Evolutionary conservation across 2,329 filamentous ascomycete species (phyloP).

Genomic region (Alternaria triticina): DNA sequence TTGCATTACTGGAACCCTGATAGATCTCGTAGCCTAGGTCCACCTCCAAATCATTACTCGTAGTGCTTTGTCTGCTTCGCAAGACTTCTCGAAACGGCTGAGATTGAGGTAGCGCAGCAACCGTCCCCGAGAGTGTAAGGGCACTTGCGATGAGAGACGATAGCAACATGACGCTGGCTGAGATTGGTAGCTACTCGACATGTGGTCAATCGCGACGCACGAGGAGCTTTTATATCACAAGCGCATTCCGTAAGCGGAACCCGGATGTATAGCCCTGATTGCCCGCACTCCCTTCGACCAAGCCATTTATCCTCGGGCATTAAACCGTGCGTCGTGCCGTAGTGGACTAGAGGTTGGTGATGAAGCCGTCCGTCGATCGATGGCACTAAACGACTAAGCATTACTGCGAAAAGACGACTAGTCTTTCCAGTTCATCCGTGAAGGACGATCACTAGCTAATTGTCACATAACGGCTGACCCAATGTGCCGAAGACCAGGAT

Average conservation of each 20-base stretch:
- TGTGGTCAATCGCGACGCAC: neutral
- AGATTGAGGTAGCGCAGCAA: neutral
- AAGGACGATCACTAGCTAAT: neutral
- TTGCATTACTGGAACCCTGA: slow-evolving; percentile 20
- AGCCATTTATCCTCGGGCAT: neutral
- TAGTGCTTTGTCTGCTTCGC: neutral
- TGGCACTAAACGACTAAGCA: neutral
- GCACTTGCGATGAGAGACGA: neutral
- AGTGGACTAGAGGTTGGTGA: neutral
- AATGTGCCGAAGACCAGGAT: neutral
- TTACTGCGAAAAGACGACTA: neutral
- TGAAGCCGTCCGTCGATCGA: neutral
- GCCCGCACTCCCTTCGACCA: neutral
- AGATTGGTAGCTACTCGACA: accelerated
- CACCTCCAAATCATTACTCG: slow-evolving; percentile 5
- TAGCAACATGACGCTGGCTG: neutral
- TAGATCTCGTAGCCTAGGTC: slow-evolving; percentile 35
- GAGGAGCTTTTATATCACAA: neutral
- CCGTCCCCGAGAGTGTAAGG: neutral
- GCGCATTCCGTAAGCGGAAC: neutral
- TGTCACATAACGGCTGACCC: neutral
- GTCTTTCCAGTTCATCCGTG: neutral
- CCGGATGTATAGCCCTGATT: neutral
- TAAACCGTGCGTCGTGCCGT: neutral
- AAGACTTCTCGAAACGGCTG: neutral